Evolutionary conservation across 192 early-diverging fungal genomes (phyloP).

Genomic region (Podila clonocystis): DNA sequence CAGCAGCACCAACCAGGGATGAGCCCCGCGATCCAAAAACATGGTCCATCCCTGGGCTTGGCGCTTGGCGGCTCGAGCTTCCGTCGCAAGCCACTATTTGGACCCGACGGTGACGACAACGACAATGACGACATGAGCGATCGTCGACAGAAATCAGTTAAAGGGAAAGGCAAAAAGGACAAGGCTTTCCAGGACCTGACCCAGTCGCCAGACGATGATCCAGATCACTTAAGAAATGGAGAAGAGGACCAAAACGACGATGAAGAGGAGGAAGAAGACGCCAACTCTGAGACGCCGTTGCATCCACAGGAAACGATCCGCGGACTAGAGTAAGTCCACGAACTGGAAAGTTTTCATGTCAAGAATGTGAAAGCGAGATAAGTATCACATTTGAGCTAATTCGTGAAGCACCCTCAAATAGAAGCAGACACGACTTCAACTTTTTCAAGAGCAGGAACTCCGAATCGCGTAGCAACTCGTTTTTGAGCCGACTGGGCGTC

Average conservation of each 20-base stretch:
- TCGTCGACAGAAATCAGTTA: background rate
- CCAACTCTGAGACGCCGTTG: constrained; percentile 43
- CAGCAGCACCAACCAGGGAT: constrained; percentile 22
- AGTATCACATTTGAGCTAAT: no score
- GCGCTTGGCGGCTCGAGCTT: constrained; percentile 48
- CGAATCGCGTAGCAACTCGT: constrained; percentile 20
- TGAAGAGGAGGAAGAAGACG: constrained; percentile 32
- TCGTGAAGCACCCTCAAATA: background rate
- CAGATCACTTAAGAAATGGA: background rate
- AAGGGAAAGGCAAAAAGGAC: background rate
- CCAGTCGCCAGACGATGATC: background rate
- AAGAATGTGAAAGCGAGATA: no score
- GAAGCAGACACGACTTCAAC: constrained; percentile 49
- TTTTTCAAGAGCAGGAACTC: constrained; percentile 48
- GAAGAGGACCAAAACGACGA: constrained; percentile 8
- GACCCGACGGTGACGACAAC: constrained; percentile 19
- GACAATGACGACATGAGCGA: background rate
- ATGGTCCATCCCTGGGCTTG: constrained; percentile 23
- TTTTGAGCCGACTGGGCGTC: constrained; percentile 33
- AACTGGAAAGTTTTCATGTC: background rate
- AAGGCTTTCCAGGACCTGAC: background rate
- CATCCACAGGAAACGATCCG: constrained; percentile 40
- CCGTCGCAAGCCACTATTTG: constrained; percentile 42
- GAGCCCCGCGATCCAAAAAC: constrained; percentile 45
- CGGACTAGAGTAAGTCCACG: constrained; percentile 29